These are phyloP conservation scores for Plicaturopsis crispa DNA, from an alignment of 768 basidiomycete genomes.

Conservation along the genomic window DNA sequence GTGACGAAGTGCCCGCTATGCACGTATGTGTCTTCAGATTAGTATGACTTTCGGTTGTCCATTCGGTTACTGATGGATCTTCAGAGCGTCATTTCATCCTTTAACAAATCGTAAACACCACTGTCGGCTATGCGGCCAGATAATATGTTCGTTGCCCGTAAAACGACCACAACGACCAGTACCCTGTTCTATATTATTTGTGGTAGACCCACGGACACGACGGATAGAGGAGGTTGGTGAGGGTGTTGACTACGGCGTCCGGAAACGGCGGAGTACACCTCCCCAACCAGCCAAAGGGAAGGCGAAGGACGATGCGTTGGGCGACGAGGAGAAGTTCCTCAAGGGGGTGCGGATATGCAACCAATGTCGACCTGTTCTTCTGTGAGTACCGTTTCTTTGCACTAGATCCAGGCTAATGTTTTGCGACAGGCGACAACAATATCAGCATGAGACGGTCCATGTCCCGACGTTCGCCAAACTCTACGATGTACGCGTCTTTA, in stretches of 20 bases:
- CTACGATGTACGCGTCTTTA: conserved; percentile 48
- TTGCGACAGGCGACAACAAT: conserved; percentile 63
- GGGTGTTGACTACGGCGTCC: conserved; percentile 79
- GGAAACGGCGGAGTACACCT: conserved; percentile 30
- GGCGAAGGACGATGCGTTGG: conserved; percentile 30
- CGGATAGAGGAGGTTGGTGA: conserved; percentile 80
- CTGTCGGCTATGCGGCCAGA: conserved; percentile 87
- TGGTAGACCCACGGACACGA: conserved; percentile 74
- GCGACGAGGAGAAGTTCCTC: conserved; percentile 76
- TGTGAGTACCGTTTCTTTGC: conserved; percentile 41
- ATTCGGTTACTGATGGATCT: not conserved
- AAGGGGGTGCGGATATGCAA: conserved; percentile 86
- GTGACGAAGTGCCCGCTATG: conserved; percentile 84
- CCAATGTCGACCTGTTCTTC: conserved; percentile 70
- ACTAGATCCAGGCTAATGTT: conserved; percentile 4
- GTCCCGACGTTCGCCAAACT: conserved; percentile 60
- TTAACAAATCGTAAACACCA: conserved; percentile 94
- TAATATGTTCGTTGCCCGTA: conserved; percentile 83
- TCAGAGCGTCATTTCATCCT: conserved; percentile 71
- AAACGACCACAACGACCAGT: conserved; percentile 61
- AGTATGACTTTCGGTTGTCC: not conserved
- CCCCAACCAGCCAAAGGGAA: conserved; percentile 17
- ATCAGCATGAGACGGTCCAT: conserved; percentile 52
- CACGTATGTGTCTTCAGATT: conserved; percentile 36
- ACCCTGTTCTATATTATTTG: conserved; percentile 74